Evolutionary conservation across 208 protist species (phyloP).

Genomic region (Trypanosoma congolense): DNA sequence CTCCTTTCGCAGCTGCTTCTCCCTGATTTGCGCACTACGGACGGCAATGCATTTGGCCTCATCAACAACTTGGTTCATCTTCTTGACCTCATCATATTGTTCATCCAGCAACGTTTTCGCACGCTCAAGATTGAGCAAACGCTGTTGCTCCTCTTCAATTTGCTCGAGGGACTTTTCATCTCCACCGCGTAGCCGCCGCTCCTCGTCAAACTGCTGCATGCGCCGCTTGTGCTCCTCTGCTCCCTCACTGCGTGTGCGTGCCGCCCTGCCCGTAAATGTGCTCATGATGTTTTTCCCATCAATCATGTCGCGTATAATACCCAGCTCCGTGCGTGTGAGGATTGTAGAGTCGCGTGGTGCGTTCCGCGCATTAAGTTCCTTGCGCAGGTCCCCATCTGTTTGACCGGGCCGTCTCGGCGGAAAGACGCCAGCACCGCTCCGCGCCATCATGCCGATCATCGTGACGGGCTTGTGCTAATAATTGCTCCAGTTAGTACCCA

Average conservation of each 20-base stretch:
- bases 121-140: constrained; percentile 63
- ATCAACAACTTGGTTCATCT: constrained; percentile 88
- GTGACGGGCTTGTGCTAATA: background rate
- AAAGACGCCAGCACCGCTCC: constrained; percentile 42
- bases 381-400: constrained; percentile 73
- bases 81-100: constrained; percentile 89
- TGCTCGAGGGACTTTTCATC: constrained; percentile 69
- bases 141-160: constrained; percentile 69
- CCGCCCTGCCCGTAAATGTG: constrained; percentile 8
- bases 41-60: constrained; percentile 91
- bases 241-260: constrained; percentile 18
- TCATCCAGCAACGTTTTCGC: constrained; percentile 81
- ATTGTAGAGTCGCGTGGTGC: constrained; percentile 74
- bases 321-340: constrained; percentile 76
- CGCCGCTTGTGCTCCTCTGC: constrained; percentile 65
- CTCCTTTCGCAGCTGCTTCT: constrained; percentile 61
- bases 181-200: constrained; percentile 36
- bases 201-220: constrained; percentile 82
- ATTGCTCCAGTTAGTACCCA: no score
- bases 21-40: constrained; percentile 84
- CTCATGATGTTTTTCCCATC: constrained; percentile 30
- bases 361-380: constrained; percentile 64
- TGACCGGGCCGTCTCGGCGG: constrained; percentile 59
- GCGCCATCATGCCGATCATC: constrained; percentile 21
- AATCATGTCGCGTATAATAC: constrained; percentile 73